phyloP scores from a whole-genome alignment of 345 rosid species.

The Hibiscus tridactylites region DNA sequence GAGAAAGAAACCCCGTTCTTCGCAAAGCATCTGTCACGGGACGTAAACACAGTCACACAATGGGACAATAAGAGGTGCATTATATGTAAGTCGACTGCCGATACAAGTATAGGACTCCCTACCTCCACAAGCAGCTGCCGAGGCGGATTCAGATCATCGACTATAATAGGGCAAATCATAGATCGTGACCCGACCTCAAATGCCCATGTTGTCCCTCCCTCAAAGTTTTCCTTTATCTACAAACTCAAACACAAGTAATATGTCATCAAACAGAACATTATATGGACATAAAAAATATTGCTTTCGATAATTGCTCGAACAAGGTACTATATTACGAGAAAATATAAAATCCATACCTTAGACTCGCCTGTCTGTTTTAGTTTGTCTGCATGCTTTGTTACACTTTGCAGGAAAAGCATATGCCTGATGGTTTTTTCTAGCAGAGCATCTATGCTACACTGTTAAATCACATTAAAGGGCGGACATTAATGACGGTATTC shows the following conservation, averaged over 20 bases:
- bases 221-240: conserved; percentile 64
- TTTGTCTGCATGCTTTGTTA: conserved; percentile 88
- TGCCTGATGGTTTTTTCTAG: conserved; percentile 93
- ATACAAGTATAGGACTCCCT: conserved; percentile 9
- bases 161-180: conserved; percentile 81
- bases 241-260: conserved; percentile 6
- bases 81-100: not conserved
- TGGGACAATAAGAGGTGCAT: not conserved
- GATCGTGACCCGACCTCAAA: conserved; percentile 90
- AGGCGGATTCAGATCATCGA: conserved; percentile 87
- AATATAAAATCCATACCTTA: conserved; percentile 39
- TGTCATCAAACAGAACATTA: not conserved
- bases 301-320: not conserved
- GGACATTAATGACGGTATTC: conserved; percentile 9
- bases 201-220: conserved; percentile 97
- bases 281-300: not conserved
- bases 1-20: conserved; percentile 80
- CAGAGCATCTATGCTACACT: conserved; percentile 98
- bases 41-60: not conserved
- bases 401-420: conserved; percentile 97
- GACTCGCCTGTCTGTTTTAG: conserved; percentile 72
- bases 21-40: conserved; percentile 74
- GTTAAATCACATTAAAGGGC: conserved; percentile 26
- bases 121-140: conserved; percentile 96
- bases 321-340: not conserved